Base-by-base conservation (phyloP, 371 early-diverging fungal genomes). In the Mucor irregularis region DNA sequence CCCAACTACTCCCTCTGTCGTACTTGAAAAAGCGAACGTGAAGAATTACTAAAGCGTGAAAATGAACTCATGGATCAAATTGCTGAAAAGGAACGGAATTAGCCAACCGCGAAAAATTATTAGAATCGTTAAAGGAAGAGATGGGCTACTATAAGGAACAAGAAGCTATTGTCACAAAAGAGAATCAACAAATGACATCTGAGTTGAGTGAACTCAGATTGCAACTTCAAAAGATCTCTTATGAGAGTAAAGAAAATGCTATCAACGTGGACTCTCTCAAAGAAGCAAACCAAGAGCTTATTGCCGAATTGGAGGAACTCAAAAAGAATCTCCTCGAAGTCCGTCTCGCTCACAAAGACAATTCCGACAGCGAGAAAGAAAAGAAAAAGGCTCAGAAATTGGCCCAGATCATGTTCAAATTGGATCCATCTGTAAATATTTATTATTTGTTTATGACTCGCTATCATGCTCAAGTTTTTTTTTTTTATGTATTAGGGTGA, bases 1-100 rank as follows among this genome's bases (percentile, higher is more conserved):
- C 11, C 86, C 94, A 0, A 74, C 82, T 0, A 93, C 95, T 10
- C 93, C 95, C 1, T 84, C 86, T 13, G 78, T 88, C 19, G 82
- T 78, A 1, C 71, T 96, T 31, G 85, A 85, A 44, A 84, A 91
- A 42, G 97, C 65, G 96, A 97, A 64, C 82, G 94, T 25, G 96
- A 97, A 50, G 97, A 94, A 57, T 92, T 94, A 53, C 62, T 96
- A 76, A 85, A 86, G 55, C 87, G 97, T 35, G 97, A 98, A 70
- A 96, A 94, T 68, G 96, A 96, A 63, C 79, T 97, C 44, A 85
- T 85, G 63, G 95, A 97, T 62, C 88, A 91, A 57, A 74, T 97
- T 33, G 86, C 91, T 2, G 94, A 96, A 58, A 95, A 93, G 66
- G 93, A 92, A 72, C 82, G 5, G 86, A 85, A 53, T 58, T 92